Evolutionary conservation across 441 rosid species (phyloP), one percentile per base, ranked within the genome.

Genomic region (Bocquillonia castaneifolia): DNA sequence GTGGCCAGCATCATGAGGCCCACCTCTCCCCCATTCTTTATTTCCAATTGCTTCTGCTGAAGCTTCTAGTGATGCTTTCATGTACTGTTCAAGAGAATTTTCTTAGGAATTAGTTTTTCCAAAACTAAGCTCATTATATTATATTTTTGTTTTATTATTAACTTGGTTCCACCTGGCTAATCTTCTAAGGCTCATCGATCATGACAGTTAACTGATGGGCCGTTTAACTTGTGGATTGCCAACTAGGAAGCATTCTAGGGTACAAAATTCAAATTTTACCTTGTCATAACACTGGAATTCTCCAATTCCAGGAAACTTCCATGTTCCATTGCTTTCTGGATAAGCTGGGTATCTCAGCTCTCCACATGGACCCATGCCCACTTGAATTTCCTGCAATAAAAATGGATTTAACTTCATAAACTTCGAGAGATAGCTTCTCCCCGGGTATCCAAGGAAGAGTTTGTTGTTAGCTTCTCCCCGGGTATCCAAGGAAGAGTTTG

Each of bases 351-450:
- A 89, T 80, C 96, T 84, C 74, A 93, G 74, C 73, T 93, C 96
- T 67, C 99, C 97, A 56, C 97, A 91, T 54, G 97, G 99, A 31
- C 99, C 99, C 96, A 91, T 78, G 37, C 99, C 97, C 59, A 89
- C 99, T 83, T 93, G 99, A 64, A 91, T 84, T 87, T 91, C 98
- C 98, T 91, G 86, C 75, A 78, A 62, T 39, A 71, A 45, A 73
- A 50, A 62, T 69, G 18, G 28, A 45, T 55, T 64, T 50, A 73
- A 60, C 73, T 71, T 59, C n/a, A 18, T 29, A 54, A 54, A 45
- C 56, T 32, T 14, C 23, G 40, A n/a, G 47, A 32, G 25, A 12
- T 56, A 29, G 14, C 13, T 36, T 64, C 7, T 25, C 10, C 14
- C 1, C 26, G 20, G 4, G 2, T 20, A 2, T 0, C 6, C 22